Evolutionary conservation across 2,329 filamentous ascomycete genomes (phyloP).

Genomic region (Dothideomycetidae sp.): DNA sequence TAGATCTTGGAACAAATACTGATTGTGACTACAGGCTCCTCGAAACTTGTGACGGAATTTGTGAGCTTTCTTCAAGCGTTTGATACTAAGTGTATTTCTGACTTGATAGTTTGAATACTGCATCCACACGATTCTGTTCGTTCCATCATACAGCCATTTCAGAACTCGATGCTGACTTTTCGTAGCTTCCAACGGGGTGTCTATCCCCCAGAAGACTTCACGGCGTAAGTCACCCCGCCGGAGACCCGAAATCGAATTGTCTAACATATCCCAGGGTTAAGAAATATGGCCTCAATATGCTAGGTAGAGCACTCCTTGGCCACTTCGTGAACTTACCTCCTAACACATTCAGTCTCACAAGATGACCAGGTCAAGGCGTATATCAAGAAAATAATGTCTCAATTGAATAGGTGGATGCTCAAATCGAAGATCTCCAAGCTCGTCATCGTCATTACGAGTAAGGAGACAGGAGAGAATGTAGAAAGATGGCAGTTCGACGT

Average conservation of each 20-base stretch:
- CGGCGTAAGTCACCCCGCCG: slow-evolving; percentile 45
- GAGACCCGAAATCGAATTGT: background rate
- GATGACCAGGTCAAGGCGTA: slow-evolving; percentile 98
- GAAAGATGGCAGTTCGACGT: slow-evolving; percentile 93
- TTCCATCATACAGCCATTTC: slow-evolving; percentile 2
- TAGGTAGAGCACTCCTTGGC: slow-evolving; percentile 41
- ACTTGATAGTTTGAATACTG: slow-evolving; percentile 90
- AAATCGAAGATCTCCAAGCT: slow-evolving; percentile 94
- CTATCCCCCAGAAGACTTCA: slow-evolving; percentile 92
- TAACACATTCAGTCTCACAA: slow-evolving; percentile 51
- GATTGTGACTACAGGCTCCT: slow-evolving; percentile 52
- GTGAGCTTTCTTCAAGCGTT: slow-evolving; percentile 39
- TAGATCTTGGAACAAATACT: too few species aligned
- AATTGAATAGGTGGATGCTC: slow-evolving; percentile 95
- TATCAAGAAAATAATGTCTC: slow-evolving; percentile 98
- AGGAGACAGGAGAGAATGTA: slow-evolving; percentile 90
- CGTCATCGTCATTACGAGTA: slow-evolving; percentile 90
- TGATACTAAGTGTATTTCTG: too few species aligned
- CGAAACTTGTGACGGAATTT: slow-evolving; percentile 89
- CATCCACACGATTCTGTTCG: slow-evolving; percentile 87
- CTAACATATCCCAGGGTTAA: slow-evolving; percentile 50
- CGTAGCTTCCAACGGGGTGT: slow-evolving; percentile 66
- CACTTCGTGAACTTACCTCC: too few species aligned
- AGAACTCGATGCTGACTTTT: slow-evolving; percentile 6
- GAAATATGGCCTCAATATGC: slow-evolving; percentile 98